Conservation (phyloP, 2,329 filamentous ascomycete species). For the Colletotrichum zoysiae region DNA sequence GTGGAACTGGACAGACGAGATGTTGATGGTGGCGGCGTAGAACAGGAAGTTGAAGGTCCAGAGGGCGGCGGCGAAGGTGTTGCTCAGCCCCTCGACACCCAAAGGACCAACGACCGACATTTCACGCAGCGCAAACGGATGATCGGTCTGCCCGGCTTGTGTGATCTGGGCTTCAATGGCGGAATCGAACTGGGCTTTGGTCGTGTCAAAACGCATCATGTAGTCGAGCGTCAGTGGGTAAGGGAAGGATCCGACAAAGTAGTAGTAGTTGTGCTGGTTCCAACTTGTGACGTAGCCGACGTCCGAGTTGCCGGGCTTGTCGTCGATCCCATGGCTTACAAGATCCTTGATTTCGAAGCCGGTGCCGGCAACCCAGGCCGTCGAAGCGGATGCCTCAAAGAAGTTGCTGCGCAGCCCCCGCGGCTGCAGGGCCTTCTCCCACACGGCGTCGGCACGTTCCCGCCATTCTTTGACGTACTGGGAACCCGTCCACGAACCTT, state of each 20-base stretch:
- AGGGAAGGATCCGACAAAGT: slow-evolving; percentile 32
- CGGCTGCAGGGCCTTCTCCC: slow-evolving; percentile 29
- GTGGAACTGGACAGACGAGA: slow-evolving; percentile 36
- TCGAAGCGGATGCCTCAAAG: slow-evolving; percentile 35
- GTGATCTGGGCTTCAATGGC: slow-evolving; percentile 28
- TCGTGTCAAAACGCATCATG: slow-evolving; percentile 39
- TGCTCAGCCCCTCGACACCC: slow-evolving; percentile 32
- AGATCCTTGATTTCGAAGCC: slow-evolving; percentile 36
- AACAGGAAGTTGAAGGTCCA: slow-evolving; percentile 39
- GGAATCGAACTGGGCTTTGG: slow-evolving; percentile 30
- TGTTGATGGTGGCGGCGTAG: slow-evolving; percentile 36
- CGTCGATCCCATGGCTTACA: slow-evolving; percentile 7
- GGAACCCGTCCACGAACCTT: slow-evolving; percentile 22
- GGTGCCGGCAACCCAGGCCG: slow-evolving; percentile 36
- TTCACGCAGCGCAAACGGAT: slow-evolving; percentile 32
- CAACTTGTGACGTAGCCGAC: slow-evolving; percentile 32
- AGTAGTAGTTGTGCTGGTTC: slow-evolving; percentile 41
- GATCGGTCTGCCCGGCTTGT: slow-evolving; percentile 26
- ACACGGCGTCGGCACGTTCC: slow-evolving; percentile 32
- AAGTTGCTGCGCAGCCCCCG: slow-evolving; percentile 31
- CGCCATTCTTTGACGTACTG: slow-evolving; percentile 31
- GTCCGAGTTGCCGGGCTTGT: slow-evolving; percentile 29
- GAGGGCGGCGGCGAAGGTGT: slow-evolving; percentile 33
- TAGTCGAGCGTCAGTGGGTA: slow-evolving; percentile 37
- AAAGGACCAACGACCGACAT: slow-evolving; percentile 38